Conservation (phyloP, 495 filamentous ascomycete genomes). For the Talaromyces thailandensis region DNA sequence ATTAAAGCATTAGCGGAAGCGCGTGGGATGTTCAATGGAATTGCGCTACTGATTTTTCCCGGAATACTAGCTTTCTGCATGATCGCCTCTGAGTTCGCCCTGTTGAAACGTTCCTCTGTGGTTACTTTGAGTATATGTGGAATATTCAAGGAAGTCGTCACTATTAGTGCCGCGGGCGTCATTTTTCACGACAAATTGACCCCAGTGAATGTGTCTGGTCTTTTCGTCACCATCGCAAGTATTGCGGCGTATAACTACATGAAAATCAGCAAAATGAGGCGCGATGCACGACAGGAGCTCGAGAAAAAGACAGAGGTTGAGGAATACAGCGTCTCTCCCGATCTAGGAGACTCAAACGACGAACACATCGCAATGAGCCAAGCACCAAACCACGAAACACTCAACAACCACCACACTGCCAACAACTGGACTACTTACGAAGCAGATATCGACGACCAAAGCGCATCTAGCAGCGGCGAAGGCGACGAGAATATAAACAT, state of each 20-base stretch:
- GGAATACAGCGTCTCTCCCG: neutral
- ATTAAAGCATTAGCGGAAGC: conserved; percentile 50
- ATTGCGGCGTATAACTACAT: conserved; percentile 92
- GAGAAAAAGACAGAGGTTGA: conserved; percentile 3
- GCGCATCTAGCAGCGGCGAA: neutral
- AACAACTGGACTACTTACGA: neutral
- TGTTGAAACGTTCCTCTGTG: conserved; percentile 89
- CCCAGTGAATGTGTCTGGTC: conserved; percentile 75
- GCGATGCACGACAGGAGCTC: conserved; percentile 39
- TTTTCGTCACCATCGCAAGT: conserved; percentile 79
- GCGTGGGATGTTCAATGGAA: conserved; percentile 51
- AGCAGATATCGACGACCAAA: neutral
- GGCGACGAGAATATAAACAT: conserved; percentile 23
- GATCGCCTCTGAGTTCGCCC: conserved; percentile 92
- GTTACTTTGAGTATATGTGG: conserved; percentile 95
- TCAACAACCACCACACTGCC: neutral
- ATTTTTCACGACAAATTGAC: conserved; percentile 89
- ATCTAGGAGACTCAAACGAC: neutral
- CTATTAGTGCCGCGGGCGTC: conserved; percentile 79
- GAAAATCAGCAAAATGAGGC: conserved; percentile 83
- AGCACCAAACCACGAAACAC: neutral
- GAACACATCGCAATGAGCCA: neutral
- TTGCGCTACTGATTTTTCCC: conserved; percentile 72
- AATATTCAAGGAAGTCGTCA: conserved; percentile 99
- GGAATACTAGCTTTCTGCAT: conserved; percentile 90